Base-by-base conservation (phyloP, 768 basidiomycete species). In the Agrocybe praecox region DNA sequence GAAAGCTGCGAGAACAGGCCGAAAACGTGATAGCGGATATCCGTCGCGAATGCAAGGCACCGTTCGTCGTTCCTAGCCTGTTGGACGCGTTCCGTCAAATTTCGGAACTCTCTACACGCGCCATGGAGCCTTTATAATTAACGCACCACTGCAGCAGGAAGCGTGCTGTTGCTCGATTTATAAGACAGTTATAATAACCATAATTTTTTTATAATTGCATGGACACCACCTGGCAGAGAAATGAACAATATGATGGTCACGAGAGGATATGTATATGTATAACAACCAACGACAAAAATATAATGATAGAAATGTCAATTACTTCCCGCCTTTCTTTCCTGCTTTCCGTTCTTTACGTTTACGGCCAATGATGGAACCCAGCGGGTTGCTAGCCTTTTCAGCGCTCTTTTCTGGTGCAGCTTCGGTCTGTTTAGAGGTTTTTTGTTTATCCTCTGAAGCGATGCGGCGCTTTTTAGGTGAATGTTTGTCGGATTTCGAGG, bases 311-410 rank as follows among this genome's bases (percentile, higher is more conserved):
- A 22, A 43, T 33, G 18, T 4, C 4, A 26, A 43, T 61, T 33
- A 62, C 43, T 62, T 64, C 17, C 56, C 52, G 23, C 60, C 60
- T 46, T 62, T 66, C 64, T 74, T 76, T 21, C 70, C 71, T 14
- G 62, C 69, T 69, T 82, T 89, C 46, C 87, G 76, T 69, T 88
- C 81, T 66, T 87, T 89, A 52, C 92, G 80, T 74, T 94, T 94
- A 65, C 90, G 78, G 14, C 92, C 91, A 61, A 94, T 94, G 32
- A 94, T 62, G 7, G 85, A 79, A 6, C 92, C 90, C 34, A 92
- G 62, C 1, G 76, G 74, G 34, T 80, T 76, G 22, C 42, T 50
- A 22, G 53, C 17, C 53, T 65, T 64, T 14, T 14, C n/a, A 12
- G 36, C 6, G 14, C 21, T 11, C 21, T 59, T 36, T 47, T 26